A percentile compares a stretch with the other conserved stretches of the same genome.
Conservation (phyloP, 2,329 filamentous ascomycete genomes). For the Paraconiothyrium brasiliense region DNA sequence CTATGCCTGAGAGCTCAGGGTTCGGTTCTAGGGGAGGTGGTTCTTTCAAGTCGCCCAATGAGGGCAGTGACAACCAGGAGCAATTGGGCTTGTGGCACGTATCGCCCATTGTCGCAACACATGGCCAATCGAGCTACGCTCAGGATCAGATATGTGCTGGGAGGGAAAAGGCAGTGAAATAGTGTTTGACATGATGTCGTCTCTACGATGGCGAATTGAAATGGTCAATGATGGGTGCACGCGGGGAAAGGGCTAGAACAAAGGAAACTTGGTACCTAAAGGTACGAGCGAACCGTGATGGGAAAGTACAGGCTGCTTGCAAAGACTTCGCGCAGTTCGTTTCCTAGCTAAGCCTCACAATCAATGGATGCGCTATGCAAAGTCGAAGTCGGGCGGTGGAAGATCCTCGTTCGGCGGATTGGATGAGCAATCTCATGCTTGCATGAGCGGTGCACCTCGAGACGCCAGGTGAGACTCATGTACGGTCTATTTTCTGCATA, state of each 20-base stretch:
- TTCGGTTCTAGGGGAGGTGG: constrained; percentile 28
- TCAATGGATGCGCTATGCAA: neutral
- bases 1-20: constrained; percentile 36
- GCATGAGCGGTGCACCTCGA: neutral
- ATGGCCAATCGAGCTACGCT: neutral
- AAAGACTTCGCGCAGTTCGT: too few relatives aligned
- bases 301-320: too few relatives aligned
- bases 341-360: neutral
- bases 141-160: too few relatives aligned
- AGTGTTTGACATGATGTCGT: too few relatives aligned
- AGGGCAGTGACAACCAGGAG: constrained; percentile 29
- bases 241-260: neutral
- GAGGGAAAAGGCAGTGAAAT: too few relatives aligned
- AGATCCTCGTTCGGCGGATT: neutral
- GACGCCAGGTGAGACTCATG: neutral
- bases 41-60: constrained; percentile 21
- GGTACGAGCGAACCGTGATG: neutral
- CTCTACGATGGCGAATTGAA: too few relatives aligned
- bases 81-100: constrained; percentile 29
- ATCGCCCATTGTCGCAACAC: constrained; percentile 10
- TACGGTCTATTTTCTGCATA: too few relatives aligned
- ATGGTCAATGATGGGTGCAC: too few relatives aligned
- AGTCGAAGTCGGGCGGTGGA: neutral
- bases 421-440: neutral
- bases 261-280: neutral